These are phyloP conservation scores for Nannochloropsis gaditana DNA, from an alignment of 108 stramenopile genomes.

Conservation along the genomic window DNA sequence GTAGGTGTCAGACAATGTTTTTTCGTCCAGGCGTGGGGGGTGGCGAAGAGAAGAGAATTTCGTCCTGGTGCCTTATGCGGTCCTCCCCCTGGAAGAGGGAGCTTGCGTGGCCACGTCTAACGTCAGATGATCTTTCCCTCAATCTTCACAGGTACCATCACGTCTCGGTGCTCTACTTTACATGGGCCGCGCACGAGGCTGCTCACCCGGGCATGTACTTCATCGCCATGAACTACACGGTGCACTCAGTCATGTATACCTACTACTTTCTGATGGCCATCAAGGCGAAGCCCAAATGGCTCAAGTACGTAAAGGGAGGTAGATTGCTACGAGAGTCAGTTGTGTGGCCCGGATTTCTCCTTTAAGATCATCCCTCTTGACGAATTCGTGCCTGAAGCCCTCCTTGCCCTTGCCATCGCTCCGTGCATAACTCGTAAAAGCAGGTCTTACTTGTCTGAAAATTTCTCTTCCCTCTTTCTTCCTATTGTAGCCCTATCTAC, in stretches of 20 bases:
- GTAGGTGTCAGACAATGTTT: slow-evolving; percentile 18
- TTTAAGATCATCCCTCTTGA: too few species aligned
- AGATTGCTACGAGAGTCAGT: too few species aligned
- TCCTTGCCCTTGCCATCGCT: too few species aligned
- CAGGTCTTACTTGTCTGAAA: too few species aligned
- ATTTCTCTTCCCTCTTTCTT: neutral
- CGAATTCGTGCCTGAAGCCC: too few species aligned
- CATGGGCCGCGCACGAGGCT: slow-evolving; percentile 41
- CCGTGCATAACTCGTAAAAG: too few species aligned
- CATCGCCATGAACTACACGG: slow-evolving; percentile 54
- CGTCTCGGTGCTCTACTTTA: slow-evolving; percentile 47
- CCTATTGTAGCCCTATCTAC: neutral
- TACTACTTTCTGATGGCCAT: slow-evolving; percentile 17
- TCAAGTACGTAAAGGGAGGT: neutral
- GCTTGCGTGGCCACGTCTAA: too few species aligned
- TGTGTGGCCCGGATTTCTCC: too few species aligned
- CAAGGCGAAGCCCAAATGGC: slow-evolving; percentile 15
- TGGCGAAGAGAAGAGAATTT: too few species aligned
- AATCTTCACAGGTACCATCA: slow-evolving; percentile 29
- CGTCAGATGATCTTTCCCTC: neutral
- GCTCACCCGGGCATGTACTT: slow-evolving; percentile 44
- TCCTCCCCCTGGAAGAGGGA: too few species aligned
- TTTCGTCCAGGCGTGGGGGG: too few species aligned
- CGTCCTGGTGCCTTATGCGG: too few species aligned
- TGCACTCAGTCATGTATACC: slow-evolving; percentile 54